Conservation (phyloP, 73 alveolate genomes). For the Tetrahymena borealis region DNA sequence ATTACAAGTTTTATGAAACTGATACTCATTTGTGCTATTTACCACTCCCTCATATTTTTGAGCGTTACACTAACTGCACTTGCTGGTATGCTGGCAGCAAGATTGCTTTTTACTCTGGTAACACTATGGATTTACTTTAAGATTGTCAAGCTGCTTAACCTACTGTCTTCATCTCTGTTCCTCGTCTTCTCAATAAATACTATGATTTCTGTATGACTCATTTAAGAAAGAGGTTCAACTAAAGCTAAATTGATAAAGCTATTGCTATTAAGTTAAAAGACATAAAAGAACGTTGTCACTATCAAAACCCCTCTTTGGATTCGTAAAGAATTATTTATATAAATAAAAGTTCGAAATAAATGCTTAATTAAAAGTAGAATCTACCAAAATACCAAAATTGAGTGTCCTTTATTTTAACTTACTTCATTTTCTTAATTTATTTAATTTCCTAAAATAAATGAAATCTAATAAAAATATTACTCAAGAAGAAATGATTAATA, state of each 20-base stretch:
- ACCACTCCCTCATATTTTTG: conserved; percentile 94
- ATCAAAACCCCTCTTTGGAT: too few relatives aligned
- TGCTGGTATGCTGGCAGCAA: conserved; percentile 54
- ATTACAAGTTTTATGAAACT: conserved; percentile 49
- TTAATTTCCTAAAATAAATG: too few relatives aligned
- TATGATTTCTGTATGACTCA: conserved; percentile 76
- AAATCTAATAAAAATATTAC: too few relatives aligned
- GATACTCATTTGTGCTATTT: conserved; percentile 82
- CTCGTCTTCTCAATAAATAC: conserved; percentile 46
- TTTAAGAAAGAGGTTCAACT: not conserved
- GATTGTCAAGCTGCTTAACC: conserved; percentile 75
- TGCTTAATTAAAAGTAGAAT: too few relatives aligned
- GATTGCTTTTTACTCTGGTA: conserved; percentile 84
- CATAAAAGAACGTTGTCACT: too few relatives aligned
- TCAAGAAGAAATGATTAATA: too few relatives aligned
- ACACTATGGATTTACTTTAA: conserved; percentile 58
- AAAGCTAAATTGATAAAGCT: not conserved
- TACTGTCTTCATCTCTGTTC: conserved; percentile 20
- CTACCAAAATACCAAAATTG: too few relatives aligned
- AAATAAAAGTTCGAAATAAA: too few relatives aligned
- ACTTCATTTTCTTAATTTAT: too few relatives aligned
- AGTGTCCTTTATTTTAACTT: too few relatives aligned
- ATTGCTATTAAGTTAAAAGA: not conserved
- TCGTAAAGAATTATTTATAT: too few relatives aligned
- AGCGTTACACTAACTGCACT: conserved; percentile 59